These are phyloP conservation scores for Phlebiopsis gigantea DNA, from an alignment of 768 basidiomycete species.

Conservation along the genomic window DNA sequence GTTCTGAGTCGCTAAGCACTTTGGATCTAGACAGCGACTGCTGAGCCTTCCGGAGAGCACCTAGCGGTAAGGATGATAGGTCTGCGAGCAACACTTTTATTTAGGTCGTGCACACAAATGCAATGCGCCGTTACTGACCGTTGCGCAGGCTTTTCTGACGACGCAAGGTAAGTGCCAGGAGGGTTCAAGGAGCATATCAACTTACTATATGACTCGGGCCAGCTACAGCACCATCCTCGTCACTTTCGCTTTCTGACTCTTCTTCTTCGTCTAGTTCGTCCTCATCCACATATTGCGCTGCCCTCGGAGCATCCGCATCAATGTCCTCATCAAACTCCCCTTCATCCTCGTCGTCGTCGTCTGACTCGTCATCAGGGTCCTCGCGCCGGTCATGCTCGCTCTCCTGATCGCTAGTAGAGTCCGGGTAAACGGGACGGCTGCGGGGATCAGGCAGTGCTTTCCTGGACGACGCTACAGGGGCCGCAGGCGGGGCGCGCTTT, in stretches of 20 bases:
- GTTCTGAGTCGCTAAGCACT: constrained; percentile 8
- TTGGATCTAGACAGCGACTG: constrained; percentile 14
- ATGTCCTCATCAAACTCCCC: constrained; percentile 10
- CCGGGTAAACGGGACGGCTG: neutral
- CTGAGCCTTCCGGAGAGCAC: constrained; percentile 24
- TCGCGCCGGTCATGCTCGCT: constrained; percentile 1
- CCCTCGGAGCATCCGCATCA: constrained; percentile 48
- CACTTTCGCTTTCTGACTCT: constrained; percentile 11
- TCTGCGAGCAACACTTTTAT: constrained; percentile 1
- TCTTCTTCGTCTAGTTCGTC: constrained; percentile 27
- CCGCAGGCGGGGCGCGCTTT: neutral
- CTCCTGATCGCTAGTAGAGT: constrained; percentile 5
- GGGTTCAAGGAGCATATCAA: neutral
- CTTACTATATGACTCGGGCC: constrained; percentile 8
- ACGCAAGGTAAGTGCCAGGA: neutral
- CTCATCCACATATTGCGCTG: constrained; percentile 59
- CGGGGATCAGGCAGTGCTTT: neutral
- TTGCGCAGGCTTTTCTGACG: neutral
- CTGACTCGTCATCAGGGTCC: constrained; percentile 24
- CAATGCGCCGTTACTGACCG: neutral
- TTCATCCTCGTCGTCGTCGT: constrained; percentile 12
- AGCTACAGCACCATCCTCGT: constrained; percentile 7
- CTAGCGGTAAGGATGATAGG: constrained; percentile 23
- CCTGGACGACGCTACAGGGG: neutral
- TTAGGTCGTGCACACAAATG: neutral